A percentile compares a stretch with the other conserved stretches of the same genome.
Conservation (phyloP, 345 rosid genomes). For the Cardiospermum halicacabum region DNA sequence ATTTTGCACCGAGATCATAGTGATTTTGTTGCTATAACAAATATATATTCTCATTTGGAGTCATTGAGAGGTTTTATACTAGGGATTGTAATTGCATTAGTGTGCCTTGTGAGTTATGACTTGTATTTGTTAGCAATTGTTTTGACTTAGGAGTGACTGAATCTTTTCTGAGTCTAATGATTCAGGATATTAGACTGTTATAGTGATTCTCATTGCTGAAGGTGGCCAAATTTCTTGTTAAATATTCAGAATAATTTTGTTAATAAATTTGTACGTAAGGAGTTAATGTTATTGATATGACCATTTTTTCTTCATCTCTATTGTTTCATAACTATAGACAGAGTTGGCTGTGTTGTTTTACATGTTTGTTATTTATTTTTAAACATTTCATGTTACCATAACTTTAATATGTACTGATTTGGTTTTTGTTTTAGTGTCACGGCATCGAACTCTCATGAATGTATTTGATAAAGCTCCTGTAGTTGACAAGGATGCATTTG, state of each 20-base stretch:
- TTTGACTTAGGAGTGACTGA: background rate
- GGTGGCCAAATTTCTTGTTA: background rate
- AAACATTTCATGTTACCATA: background rate
- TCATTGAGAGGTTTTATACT: background rate
- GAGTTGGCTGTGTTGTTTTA: background rate
- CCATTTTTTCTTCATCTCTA: background rate
- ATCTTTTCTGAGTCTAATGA: background rate
- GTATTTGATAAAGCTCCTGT: conserved; percentile 77
- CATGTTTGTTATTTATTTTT: background rate
- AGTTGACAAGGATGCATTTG: conserved; percentile 81
- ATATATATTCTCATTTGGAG: background rate
- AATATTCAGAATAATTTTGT: background rate
- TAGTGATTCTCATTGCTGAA: background rate
- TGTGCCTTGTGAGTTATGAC: background rate
- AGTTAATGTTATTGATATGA: background rate
- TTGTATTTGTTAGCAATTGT: background rate
- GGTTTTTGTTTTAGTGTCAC: conserved; percentile 49
- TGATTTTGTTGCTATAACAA: background rate
- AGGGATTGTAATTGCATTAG: background rate
- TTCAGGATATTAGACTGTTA: background rate
- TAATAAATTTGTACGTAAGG: background rate
- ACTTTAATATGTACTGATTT: background rate
- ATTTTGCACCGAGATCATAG: background rate
- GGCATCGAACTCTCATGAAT: conserved; percentile 95
- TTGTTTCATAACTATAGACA: background rate